phyloP scores from a whole-genome alignment of 805 yeast genomes.

The Candida tibetensis region DNA sequence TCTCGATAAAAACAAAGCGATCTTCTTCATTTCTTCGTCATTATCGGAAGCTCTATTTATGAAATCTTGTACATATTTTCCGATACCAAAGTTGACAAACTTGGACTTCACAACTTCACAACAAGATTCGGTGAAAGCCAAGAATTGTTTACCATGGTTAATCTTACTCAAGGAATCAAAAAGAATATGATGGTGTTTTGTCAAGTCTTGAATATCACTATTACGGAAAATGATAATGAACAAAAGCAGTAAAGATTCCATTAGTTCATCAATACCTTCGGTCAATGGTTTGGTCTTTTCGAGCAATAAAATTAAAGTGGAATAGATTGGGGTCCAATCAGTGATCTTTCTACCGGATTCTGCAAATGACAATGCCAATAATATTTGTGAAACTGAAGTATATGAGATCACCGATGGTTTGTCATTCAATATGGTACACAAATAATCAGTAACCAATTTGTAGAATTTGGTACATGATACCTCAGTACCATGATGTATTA shows the following conservation, averaged over 20 bases:
- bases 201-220: slow-evolving; percentile 45
- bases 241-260: slow-evolving; percentile 41
- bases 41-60: slow-evolving; percentile 30
- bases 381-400: slow-evolving; percentile 31
- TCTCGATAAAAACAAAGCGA: slow-evolving; percentile 21
- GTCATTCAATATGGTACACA: slow-evolving; percentile 14
- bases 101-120: slow-evolving; percentile 43
- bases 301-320: slow-evolving; percentile 20
- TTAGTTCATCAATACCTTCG: slow-evolving; percentile 9
- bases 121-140: slow-evolving; percentile 48
- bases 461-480: slow-evolving; percentile 50
- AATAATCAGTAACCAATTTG: slow-evolving; percentile 21
- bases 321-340: slow-evolving; percentile 44
- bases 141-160: slow-evolving; percentile 35
- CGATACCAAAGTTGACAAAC: slow-evolving; percentile 42
- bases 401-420: slow-evolving; percentile 3
- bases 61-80: slow-evolving; percentile 46
- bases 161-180: slow-evolving; percentile 38
- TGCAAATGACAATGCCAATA: slow-evolving; percentile 54
- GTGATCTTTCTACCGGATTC: slow-evolving; percentile 67
- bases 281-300: slow-evolving; percentile 12
- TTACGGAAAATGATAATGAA: slow-evolving; percentile 55
- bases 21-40: slow-evolving; percentile 27
- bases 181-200: slow-evolving; percentile 44
- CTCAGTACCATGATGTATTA: slow-evolving; percentile 50